Evolutionary conservation across 176 grass and related monocot species (phyloP).

Genomic region (Avena insularis): DNA sequence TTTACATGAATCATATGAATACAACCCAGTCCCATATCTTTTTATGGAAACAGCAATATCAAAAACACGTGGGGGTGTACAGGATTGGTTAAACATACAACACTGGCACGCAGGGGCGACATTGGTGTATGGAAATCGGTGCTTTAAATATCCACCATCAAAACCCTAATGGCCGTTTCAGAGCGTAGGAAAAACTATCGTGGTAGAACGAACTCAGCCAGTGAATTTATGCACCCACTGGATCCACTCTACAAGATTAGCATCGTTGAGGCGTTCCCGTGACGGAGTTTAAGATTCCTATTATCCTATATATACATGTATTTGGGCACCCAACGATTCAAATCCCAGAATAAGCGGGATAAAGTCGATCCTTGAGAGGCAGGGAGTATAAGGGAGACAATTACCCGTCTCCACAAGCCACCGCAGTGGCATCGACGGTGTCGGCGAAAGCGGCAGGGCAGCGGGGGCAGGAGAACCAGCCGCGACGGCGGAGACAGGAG

Average conservation of each 20-base stretch:
- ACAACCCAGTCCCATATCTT: background rate
- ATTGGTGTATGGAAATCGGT: background rate
- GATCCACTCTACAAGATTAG: background rate
- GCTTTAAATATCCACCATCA: conserved; percentile 10
- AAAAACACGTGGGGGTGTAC: background rate
- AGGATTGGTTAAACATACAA: background rate
- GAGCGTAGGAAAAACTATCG: background rate
- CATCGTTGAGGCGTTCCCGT: background rate
- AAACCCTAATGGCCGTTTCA: conserved; percentile 50
- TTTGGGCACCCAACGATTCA: conserved; percentile 26
- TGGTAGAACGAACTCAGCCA: background rate
- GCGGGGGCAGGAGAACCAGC: background rate
- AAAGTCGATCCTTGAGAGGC: conserved; percentile 1
- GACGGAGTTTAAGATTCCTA: background rate
- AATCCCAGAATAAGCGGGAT: conserved; percentile 13
- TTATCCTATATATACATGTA: background rate
- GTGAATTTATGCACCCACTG: background rate
- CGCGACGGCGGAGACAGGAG: background rate
- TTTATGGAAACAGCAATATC: background rate
- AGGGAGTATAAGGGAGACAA: background rate
- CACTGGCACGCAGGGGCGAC: background rate
- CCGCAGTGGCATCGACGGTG: background rate
- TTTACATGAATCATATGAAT: background rate
- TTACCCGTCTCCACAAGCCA: conserved; percentile 25
- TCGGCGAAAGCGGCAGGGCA: background rate